Evolutionary conservation across 1,139 yeast species (phyloP), one percentile per base, ranked within the genome.

Genomic region (Candida glucosophila): DNA sequence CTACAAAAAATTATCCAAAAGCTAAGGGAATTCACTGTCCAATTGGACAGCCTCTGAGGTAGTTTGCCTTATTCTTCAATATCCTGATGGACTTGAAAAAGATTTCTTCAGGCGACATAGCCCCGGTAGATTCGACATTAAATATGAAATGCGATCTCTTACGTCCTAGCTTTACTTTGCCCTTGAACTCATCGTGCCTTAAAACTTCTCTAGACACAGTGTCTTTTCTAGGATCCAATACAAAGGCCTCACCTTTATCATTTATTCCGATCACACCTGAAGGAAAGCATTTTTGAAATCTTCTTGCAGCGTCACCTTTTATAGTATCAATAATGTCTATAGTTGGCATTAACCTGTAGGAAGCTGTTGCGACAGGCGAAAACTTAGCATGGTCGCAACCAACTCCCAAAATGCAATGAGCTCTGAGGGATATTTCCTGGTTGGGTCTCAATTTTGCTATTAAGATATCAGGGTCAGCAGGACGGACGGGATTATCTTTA

Each of bases 371-470:
- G 7, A 90, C 98, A 4, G 98, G 98, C 5, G 96, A 85, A 51
- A 83, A 90, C 55, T 90, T 90, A 36, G 98, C 97, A 53, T 90
- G 98, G 50, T 90, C 98, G 17, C 85, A 61, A 28, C 98, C 98
- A 36, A 83, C 61, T 29, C 98, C 98, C 37, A 90, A 67, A 20
- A 88, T 66, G 50, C 97, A 92, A 57, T 86, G 95, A 30, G 85
- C 94, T 47, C 86, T 70, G 39, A 90, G 66, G 15, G 90, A 74
- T 37, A 90, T 88, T 54, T 90, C 97, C 59, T 90, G 98, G 28
- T 96, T 95, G 3, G 98, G 98, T 47, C 98, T 74, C 46, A 90
- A 64, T 55, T 90, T 92, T 30, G 95, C 95, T 32, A 90, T 58
- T 37, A 92, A 60, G 40, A 90, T 81, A 50, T 90, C 80, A 22